Evolutionary conservation across 2,329 filamentous ascomycete genomes (phyloP).

Genomic region (Pseudocercospora cruenta): DNA sequence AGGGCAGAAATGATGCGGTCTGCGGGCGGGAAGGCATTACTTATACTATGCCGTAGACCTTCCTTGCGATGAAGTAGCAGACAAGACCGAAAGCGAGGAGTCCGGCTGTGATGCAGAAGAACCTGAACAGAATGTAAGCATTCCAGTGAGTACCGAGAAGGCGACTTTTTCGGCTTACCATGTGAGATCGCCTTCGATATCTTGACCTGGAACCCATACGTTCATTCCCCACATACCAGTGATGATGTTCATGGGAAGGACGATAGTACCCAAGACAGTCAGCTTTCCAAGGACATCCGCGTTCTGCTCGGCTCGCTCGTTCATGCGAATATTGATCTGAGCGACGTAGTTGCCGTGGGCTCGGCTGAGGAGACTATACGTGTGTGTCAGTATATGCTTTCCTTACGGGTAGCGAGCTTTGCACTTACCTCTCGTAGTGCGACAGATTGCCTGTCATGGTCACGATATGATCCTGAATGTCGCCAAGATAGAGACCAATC

Average conservation of each 20-base stretch:
- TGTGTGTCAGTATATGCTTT: slow-evolving; percentile 25
- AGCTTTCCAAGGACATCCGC: slow-evolving; percentile 93
- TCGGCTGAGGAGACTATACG: slow-evolving; percentile 75
- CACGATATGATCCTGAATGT: slow-evolving; percentile 98
- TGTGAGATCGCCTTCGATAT: slow-evolving; percentile 55
- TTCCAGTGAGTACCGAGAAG: slow-evolving; percentile 62
- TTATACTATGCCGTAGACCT: slow-evolving; percentile 77
- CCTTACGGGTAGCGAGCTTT: background rate
- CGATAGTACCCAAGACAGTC: slow-evolving; percentile 94
- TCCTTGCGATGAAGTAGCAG: slow-evolving; percentile 82
- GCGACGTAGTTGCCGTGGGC: slow-evolving; percentile 98
- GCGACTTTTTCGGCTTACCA: slow-evolving; percentile 63
- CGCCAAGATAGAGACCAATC: slow-evolving; percentile 95
- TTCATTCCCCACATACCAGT: slow-evolving; percentile 99
- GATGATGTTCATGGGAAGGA: slow-evolving; percentile 98
- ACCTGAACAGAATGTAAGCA: slow-evolving; percentile 41
- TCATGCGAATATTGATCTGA: slow-evolving; percentile 99
- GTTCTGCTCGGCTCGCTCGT: slow-evolving; percentile 93
- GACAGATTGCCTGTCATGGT: slow-evolving; percentile 97
- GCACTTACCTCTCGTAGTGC: slow-evolving; percentile 88
- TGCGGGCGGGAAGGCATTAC: no score
- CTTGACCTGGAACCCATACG: slow-evolving; percentile 79
- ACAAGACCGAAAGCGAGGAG: slow-evolving; percentile 76
- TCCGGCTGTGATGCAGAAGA: slow-evolving; percentile 67
- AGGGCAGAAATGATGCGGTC: no score